Conservation (phyloP, 1,284 basidiomycete genomes). For the Exobasidium rhododendri region DNA sequence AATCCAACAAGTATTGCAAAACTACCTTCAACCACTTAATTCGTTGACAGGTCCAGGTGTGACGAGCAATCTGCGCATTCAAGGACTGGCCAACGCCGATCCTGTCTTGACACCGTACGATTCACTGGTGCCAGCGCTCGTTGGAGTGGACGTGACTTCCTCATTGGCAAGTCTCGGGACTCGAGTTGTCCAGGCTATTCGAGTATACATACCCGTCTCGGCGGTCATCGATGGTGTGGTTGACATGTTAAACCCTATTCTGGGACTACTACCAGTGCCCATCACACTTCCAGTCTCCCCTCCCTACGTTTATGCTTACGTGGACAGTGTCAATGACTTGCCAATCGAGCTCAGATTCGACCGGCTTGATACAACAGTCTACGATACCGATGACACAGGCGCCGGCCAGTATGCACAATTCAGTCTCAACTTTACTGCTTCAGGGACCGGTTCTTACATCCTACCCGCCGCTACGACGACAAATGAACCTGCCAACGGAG, state of each 20-base stretch:
- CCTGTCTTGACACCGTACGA: conserved; percentile 62
- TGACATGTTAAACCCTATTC: too few species aligned
- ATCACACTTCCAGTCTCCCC: neutral
- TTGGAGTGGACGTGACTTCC: conserved; percentile 62
- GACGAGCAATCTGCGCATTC: conserved; percentile 15
- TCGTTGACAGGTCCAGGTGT: conserved; percentile 1
- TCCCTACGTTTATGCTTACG: conserved; percentile 1
- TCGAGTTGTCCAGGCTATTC: conserved; percentile 34
- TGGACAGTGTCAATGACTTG: conserved; percentile 8
- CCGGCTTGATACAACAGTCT: neutral
- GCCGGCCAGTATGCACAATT: conserved; percentile 5
- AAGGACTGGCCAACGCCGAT: conserved; percentile 19
- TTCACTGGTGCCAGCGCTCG: conserved; percentile 64
- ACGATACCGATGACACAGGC: neutral
- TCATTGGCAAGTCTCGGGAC: conserved; percentile 59
- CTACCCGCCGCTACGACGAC: conserved; percentile 1
- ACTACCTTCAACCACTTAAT: conserved; percentile 41
- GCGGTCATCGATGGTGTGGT: conserved; percentile 4
- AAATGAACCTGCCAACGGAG: neutral
- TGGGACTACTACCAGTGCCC: neutral
- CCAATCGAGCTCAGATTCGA: neutral
- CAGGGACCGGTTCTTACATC: neutral
- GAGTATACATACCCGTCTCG: conserved; percentile 13
- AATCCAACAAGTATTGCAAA: conserved; percentile 59
- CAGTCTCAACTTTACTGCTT: neutral